Base-by-base conservation (phyloP, 2,329 filamentous ascomycete species). In the Curvularia sp. region DNA sequence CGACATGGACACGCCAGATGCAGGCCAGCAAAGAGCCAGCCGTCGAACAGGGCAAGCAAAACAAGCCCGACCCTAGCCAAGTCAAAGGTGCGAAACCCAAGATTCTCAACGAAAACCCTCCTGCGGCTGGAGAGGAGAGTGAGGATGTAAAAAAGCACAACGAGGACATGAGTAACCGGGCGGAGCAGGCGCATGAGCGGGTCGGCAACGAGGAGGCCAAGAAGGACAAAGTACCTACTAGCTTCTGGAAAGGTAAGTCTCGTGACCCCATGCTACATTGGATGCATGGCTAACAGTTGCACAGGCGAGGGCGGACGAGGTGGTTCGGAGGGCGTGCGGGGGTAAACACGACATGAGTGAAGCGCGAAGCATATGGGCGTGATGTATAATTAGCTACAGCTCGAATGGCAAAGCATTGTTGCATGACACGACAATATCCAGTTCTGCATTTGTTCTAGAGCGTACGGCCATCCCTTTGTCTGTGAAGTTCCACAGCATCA, bases 61-160 rank as follows among this genome's bases (percentile, higher is more conserved):
- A 57, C n/a, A 54, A 64, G 48, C 57, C 60, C 19, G 59, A 49
- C 36, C 52, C 59, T 41, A 60, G 54, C 48, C 45, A 63, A 49
- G 64, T 68, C 43, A 74, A 76, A 60, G 78, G 74, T 56, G 72
- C 79, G 69, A 63, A 78, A 64, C 80, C 80, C 19, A 81, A 80
- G 69, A 80, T 81, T 46, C 66, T 78, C 23, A 72, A 74, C 50
- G 73, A 74, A 38, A 71, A 63, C 30, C 66, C 74, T 28, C 79
- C 80, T 7, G 53, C 43, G 2, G 64, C 71, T 42, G 64, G 65
- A 27, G 64, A 76, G 12, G 64, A 74, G 56, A 74, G 75, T 30
- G 64, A 74, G 61, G 77, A 78, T 13, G 79, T 81, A 21, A 74
- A 71, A 73, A 50, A 77, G 67, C 80, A 82, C 66, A 82, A 82